Evolutionary conservation across 2,329 filamentous ascomycete genomes (phyloP).

Genomic region (Microdochium bolleyi): DNA sequence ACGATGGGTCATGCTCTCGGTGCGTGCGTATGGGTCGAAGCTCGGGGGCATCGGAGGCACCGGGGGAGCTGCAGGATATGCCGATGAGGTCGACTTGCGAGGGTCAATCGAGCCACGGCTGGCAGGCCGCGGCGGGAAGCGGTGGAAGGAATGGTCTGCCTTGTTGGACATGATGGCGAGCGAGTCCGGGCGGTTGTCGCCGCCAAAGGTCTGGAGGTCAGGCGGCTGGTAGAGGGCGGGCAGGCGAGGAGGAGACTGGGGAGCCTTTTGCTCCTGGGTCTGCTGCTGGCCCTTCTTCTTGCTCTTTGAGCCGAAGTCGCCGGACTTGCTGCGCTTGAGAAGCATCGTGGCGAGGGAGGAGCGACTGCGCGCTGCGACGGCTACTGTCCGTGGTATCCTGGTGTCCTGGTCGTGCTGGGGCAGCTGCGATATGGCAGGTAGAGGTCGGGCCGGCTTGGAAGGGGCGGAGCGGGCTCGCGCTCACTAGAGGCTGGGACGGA

Average conservation of each 20-base stretch:
- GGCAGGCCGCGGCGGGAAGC: conserved; percentile 27
- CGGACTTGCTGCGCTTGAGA: conserved; percentile 47
- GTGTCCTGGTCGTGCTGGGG: background rate
- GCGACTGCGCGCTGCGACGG: conserved; percentile 28
- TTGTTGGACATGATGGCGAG: conserved; percentile 21
- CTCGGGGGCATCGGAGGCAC: conserved; percentile 55
- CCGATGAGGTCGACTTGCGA: conserved; percentile 30
- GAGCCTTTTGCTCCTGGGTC: conserved; percentile 45
- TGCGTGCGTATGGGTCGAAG: conserved; percentile 71
- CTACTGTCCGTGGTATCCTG: conserved; percentile 5
- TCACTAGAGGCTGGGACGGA: background rate
- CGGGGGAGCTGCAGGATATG: conserved; percentile 46
- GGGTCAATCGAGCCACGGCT: conserved; percentile 40
- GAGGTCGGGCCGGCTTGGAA: background rate
- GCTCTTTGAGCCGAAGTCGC: conserved; percentile 38
- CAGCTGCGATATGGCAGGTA: background rate
- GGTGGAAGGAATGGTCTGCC: conserved; percentile 22
- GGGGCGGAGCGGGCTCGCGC: background rate
- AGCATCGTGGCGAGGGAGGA: conserved; percentile 39
- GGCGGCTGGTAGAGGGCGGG: conserved; percentile 31
- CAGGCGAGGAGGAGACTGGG: conserved; percentile 51
- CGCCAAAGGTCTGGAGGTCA: conserved; percentile 24
- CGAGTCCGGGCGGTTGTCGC: conserved; percentile 22
- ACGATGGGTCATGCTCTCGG: conserved; percentile 94
- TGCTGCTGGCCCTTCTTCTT: conserved; percentile 44